phyloP scores from a whole-genome alignment of 2,329 filamentous ascomycete genomes.

The Trichoderma sp. region DNA sequence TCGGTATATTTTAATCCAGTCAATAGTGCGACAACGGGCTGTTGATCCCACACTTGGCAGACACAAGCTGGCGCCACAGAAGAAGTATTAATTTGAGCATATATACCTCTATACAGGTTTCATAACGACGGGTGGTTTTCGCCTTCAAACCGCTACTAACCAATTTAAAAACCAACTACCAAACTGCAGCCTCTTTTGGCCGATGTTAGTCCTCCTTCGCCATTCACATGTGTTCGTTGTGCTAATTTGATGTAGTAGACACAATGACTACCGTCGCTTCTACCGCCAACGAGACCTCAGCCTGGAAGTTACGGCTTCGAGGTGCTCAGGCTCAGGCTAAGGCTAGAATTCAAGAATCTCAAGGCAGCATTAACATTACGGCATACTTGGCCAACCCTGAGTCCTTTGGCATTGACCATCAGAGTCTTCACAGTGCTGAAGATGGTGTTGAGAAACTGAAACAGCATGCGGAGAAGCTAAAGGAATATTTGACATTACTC shows the following conservation, averaged over 20 bases:
- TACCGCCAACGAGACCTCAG: not conserved
- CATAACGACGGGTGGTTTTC: not conserved
- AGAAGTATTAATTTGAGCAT: not conserved
- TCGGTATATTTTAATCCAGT: not conserved
- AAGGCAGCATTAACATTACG: not conserved
- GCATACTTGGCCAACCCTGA: not conserved
- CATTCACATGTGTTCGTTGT: not conserved
- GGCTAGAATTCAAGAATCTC: not conserved
- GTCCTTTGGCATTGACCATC: not conserved
- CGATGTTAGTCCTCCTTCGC: not conserved
- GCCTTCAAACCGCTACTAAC: not conserved
- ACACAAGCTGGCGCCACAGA: not conserved
- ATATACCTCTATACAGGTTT: not conserved
- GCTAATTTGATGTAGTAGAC: not conserved
- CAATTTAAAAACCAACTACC: not conserved
- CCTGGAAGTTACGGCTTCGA: not conserved
- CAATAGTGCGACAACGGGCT: not conserved
- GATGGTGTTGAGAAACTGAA: not conserved
- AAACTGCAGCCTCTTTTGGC: not conserved
- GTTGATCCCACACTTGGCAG: not conserved
- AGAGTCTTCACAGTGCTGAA: not conserved
- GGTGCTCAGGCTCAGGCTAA: not conserved
- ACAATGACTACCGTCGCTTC: not conserved
- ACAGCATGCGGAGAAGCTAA: not conserved
- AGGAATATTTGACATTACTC: not conserved